Evolutionary conservation across 2,329 filamentous ascomycete species (phyloP), one percentile per base, ranked within the genome.

Genomic region (Neopestalotiopsis clavispora): DNA sequence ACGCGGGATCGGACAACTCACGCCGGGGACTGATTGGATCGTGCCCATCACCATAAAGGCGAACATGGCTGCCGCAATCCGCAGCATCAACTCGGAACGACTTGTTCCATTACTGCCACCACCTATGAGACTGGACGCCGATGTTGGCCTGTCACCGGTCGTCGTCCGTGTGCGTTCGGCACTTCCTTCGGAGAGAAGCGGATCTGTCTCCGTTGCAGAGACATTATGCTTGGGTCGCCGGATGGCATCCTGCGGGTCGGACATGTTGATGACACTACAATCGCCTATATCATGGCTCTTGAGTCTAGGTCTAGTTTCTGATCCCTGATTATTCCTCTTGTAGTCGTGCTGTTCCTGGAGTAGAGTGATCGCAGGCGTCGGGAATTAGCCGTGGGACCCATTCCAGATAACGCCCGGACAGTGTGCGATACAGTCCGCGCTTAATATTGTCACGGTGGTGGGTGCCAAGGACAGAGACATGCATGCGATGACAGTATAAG

Each of bases 1-100:
- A 28, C 9, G 20, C 13, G 17, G 17, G 40, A 20, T 5, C 6
- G 42, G 23, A 4, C 17, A 30, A 57, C 63, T 66, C 14, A 66
- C 63, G 28, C 65, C 65, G 12, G 40, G 20, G 14, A 56, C 58
- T 5, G 65, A 67, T 49, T 59, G 52, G 14, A 67, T 59, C 17
- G 59, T 34, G n/a, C 65, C 65, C 52, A 67, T 59, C 9, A 60
- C 56, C 17, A 67, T n/a, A 34, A 67, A 67, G 13, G 65, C 30
- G 23, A 59, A 67, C 65, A 67, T 67, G 30, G 52, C 52, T 17
- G 52, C 49, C 1, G n/a, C 56, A 1, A 67, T 61, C 2, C 65
- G 38, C 42, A 64, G 13, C 3, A 9, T 9, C 34, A 62, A 38
- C 4, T 40, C 28, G 12, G 10, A 13, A 30, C 28, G 30, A 17